Evolutionary conservation across 345 rosid species (phyloP).

Genomic region (Iberis pinnata): DNA sequence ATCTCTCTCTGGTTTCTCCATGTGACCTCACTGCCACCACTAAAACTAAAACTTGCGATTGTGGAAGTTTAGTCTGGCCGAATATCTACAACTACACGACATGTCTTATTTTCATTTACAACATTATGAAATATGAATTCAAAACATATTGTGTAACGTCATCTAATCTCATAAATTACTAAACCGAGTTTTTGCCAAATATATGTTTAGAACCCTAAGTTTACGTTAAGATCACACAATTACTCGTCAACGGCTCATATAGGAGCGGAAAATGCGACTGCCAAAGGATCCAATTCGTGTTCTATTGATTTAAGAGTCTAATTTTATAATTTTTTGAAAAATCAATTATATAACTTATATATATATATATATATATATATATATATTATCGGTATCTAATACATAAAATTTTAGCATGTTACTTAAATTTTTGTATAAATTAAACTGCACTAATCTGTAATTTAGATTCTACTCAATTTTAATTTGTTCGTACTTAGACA

Average conservation of each 20-base stretch:
- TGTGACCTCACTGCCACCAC: slow-evolving; percentile 58
- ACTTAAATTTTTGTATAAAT: too few species aligned
- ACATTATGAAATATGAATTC: background rate
- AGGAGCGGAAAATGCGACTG: too few species aligned
- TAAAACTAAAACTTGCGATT: slow-evolving; percentile 21
- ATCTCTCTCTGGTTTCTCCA: slow-evolving; percentile 40
- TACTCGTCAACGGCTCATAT: too few species aligned
- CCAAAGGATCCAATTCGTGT: too few species aligned
- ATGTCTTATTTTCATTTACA: background rate
- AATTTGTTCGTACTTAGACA: slow-evolving; percentile 8
- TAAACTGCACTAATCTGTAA: background rate
- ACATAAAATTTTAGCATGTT: too few species aligned
- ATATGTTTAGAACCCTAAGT: background rate
- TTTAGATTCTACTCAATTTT: background rate
- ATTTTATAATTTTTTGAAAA: too few species aligned
- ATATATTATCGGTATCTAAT: too few species aligned
- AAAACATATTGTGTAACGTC: too few species aligned
- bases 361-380: too few species aligned
- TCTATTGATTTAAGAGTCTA: too few species aligned
- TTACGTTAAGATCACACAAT: background rate
- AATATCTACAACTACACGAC: background rate
- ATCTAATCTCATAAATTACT: too few species aligned
- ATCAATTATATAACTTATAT: too few species aligned
- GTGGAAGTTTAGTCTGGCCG: slow-evolving; percentile 7
- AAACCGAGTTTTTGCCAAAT: background rate